Evolutionary conservation across 192 early-diverging fungal species (phyloP), one percentile per base, ranked within the genome.

Genomic region (Backusella westeae): DNA sequence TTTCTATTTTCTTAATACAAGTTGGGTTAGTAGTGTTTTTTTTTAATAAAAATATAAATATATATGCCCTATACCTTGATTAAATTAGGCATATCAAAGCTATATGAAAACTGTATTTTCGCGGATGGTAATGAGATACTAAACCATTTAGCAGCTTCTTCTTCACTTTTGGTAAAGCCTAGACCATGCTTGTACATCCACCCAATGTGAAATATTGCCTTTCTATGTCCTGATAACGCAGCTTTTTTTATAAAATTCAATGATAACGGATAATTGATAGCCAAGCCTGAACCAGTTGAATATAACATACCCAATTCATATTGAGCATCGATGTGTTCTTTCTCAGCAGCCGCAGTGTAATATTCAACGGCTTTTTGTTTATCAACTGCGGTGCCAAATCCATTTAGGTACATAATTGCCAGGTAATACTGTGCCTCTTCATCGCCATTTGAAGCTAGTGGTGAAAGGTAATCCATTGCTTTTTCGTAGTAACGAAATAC

Each of bases 301-400:
- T 63, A 29, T 0, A 77, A 8, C 12, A 71, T 35, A 0, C 38
- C 69, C 14, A 77, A 17, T 34, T 63, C 49, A 8, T 71, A 36
- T 38, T 39, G 36, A 10, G 75, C 69, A 6, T 71, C 41, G 21
- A 41, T 29, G 19, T 77, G 68, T 23, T 56, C 29, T 36, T 65
- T 52, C 19, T 77, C 36, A 3, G 75, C 68, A 1, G 75, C 68
- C 39, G 49, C 63, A n/a, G 23, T 35, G 42, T 63, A 77, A 53
- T 63, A 29, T 0, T 1, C 0, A 10, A 4, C 0, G 12, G 56
- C 56, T 12, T 29, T 10, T 3, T 8, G 9, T 14, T 12, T 9
- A 63, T 63, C 23, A 26, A 63, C 15, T 26, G 2, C 8, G 0
- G 23, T 29, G 2, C 56, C 56, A 63, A 29, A 63, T 4, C 56